Conservation (phyloP, 2,329 filamentous ascomycete genomes). For the Fusarium anguioides region DNA sequence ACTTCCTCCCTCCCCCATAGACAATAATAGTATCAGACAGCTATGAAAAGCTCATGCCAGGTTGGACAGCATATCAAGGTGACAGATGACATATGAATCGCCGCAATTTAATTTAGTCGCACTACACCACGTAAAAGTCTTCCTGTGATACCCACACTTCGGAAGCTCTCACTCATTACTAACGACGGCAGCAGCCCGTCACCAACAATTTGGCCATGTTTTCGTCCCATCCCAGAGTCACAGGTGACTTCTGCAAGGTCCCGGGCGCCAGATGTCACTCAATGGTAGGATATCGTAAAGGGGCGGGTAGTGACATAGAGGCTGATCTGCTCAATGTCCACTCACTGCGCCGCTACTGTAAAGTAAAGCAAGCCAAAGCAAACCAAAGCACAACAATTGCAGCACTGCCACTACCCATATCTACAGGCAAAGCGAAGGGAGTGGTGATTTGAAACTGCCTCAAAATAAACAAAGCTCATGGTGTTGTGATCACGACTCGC, state of each 20-base stretch:
- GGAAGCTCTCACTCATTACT: not conserved
- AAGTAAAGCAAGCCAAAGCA: too few relatives aligned
- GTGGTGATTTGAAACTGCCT: slow-evolving; percentile 33
- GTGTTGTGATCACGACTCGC: slow-evolving; percentile 34
- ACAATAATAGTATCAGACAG: slow-evolving; percentile 29
- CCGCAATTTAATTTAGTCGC: slow-evolving; percentile 14
- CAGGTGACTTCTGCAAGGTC: slow-evolving; percentile 32
- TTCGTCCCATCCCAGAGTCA: slow-evolving; percentile 22
- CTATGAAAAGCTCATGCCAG: slow-evolving; percentile 11
- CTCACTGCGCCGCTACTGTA: slow-evolving; percentile 8
- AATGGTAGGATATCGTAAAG: slow-evolving; percentile 22
- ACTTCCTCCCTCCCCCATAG: not conserved
- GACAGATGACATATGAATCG: slow-evolving; percentile 10
- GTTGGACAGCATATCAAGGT: slow-evolving; percentile 8
- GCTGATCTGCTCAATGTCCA: slow-evolving; percentile 6
- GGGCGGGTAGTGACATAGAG: slow-evolving; percentile 34
- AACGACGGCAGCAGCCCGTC: not conserved
- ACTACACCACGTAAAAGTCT: slow-evolving; percentile 3
- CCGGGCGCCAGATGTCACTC: slow-evolving; percentile 22
- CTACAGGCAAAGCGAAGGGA: slow-evolving; percentile 27
- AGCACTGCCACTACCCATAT: not conserved
- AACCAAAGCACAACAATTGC: too few relatives aligned
- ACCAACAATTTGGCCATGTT: slow-evolving; percentile 2
- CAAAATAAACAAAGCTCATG: slow-evolving; percentile 24
- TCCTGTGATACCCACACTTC: slow-evolving; percentile 14